Conservation (phyloP, 306 rosid genomes). For the Geum urbanum region DNA sequence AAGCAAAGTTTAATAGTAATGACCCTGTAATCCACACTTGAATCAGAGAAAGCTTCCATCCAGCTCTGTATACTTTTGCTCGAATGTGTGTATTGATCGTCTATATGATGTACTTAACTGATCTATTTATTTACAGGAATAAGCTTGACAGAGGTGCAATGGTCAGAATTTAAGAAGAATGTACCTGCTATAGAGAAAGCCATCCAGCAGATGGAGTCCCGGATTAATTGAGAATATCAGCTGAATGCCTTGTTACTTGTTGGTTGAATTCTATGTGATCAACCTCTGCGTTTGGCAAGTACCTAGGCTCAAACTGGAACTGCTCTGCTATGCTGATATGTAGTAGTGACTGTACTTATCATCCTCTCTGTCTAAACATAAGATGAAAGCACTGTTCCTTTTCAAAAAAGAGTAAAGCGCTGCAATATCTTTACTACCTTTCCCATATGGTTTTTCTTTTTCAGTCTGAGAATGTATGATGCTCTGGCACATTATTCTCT, state of each 20-base stretch:
- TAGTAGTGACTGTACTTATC: too few relatives aligned
- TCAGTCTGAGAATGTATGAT: neutral
- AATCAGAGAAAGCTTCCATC: neutral
- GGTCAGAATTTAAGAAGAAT: slow-evolving; percentile 66
- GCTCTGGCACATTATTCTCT: neutral
- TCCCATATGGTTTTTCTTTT: neutral
- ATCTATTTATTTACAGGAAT: slow-evolving; percentile 54
- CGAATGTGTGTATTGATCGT: neutral
- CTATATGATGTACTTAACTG: neutral
- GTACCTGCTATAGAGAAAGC: slow-evolving; percentile 79
- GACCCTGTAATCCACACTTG: neutral
- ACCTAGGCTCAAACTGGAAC: slow-evolving; percentile 23
- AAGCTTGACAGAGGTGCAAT: slow-evolving; percentile 88
- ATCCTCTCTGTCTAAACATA: too few relatives aligned
- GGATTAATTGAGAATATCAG: slow-evolving; percentile 21
- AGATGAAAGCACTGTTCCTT: too few relatives aligned
- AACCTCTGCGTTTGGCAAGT: slow-evolving; percentile 16
- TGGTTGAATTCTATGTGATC: slow-evolving; percentile 9
- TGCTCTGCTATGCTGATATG: neutral
- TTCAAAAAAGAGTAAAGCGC: neutral
- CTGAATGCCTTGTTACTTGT: slow-evolving; percentile 7
- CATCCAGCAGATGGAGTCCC: slow-evolving; percentile 60
- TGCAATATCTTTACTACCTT: neutral
- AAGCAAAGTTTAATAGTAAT: neutral
- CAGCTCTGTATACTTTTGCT: neutral